Conservation (phyloP, 1,139 yeast genomes). For the Hansenula lynferdii region DNA sequence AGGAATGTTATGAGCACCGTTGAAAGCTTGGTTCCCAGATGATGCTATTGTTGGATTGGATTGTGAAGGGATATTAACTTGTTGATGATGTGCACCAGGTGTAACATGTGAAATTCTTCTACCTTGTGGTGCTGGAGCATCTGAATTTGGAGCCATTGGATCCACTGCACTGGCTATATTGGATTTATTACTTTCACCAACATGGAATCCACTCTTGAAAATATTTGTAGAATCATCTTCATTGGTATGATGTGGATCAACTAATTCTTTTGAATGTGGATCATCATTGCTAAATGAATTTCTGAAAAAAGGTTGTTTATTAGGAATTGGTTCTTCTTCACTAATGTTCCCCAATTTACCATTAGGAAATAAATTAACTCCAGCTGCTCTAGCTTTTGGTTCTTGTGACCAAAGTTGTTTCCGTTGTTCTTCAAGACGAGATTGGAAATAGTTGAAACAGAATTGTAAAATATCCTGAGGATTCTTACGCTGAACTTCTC, state of each 20-base stretch:
- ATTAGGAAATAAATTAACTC: constrained; percentile 47
- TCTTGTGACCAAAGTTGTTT: constrained; percentile 48
- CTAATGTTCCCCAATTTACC: background rate
- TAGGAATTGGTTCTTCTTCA: constrained; percentile 10
- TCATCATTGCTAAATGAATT: constrained; percentile 62
- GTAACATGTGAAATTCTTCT: constrained; percentile 18
- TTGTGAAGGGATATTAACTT: constrained; percentile 10
- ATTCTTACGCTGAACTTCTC: constrained; percentile 54
- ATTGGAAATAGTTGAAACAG: constrained; percentile 66
- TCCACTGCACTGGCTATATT: constrained; percentile 22
- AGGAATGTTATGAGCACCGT: constrained; percentile 34
- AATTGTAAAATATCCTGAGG: constrained; percentile 71
- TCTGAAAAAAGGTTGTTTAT: constrained; percentile 37
- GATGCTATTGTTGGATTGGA: constrained; percentile 6
- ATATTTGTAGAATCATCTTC: constrained; percentile 6
- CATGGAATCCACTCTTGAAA: constrained; percentile 29
- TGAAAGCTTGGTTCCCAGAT: constrained; percentile 6
- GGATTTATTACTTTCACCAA: constrained; percentile 26
- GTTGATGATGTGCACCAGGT: constrained; percentile 5
- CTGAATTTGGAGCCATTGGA: constrained; percentile 9
- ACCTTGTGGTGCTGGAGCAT: background rate
- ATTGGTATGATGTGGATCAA: constrained; percentile 13
- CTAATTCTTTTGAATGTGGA: constrained; percentile 47
- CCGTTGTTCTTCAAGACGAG: constrained; percentile 58
- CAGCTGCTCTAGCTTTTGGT: constrained; percentile 46